Evolutionary conservation across 176 grass and related monocot species (phyloP).

Genomic region (Lolium perenne): DNA sequence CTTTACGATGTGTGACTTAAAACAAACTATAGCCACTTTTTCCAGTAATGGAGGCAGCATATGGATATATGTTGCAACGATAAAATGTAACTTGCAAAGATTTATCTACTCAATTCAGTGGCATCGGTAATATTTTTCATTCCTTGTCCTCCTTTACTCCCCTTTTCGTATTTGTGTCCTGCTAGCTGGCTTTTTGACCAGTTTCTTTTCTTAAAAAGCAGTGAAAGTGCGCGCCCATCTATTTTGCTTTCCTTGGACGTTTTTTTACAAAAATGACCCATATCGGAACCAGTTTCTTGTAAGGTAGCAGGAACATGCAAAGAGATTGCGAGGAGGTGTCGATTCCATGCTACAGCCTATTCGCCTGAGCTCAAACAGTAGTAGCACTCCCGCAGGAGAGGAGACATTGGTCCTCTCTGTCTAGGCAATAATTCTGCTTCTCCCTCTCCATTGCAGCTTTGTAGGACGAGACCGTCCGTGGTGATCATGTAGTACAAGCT

Average conservation of each 20-base stretch:
- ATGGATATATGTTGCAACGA: too few species aligned
- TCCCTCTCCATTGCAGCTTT: background rate
- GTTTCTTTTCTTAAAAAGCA: conserved; percentile 57
- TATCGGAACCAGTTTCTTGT: conserved; percentile 32
- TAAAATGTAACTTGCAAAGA: background rate
- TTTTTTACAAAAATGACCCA: conserved; percentile 28
- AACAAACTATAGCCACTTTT: too few species aligned
- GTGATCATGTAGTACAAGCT: background rate
- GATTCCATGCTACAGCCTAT: conserved; percentile 37
- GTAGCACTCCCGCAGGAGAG: background rate
- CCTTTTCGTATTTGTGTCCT: conserved; percentile 6
- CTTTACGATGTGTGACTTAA: too few species aligned
- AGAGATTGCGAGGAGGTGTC: background rate
- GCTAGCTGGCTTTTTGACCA: conserved; percentile 44
- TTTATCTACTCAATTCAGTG: conserved; percentile 43
- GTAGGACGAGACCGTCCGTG: background rate
- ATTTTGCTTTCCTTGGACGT: conserved; percentile 14
- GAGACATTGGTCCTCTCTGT: background rate
- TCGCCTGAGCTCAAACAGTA: background rate
- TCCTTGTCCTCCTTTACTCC: conserved; percentile 33
- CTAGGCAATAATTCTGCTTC: conserved; percentile 14
- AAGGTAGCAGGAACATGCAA: conserved; percentile 6
- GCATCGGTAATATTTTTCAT: conserved; percentile 34
- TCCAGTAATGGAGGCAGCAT: too few species aligned
- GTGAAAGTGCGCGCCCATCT: conserved; percentile 40